Evolutionary conservation across 192 early-diverging fungal genomes (phyloP).

Genomic region (Powellomyces hirtus): DNA sequence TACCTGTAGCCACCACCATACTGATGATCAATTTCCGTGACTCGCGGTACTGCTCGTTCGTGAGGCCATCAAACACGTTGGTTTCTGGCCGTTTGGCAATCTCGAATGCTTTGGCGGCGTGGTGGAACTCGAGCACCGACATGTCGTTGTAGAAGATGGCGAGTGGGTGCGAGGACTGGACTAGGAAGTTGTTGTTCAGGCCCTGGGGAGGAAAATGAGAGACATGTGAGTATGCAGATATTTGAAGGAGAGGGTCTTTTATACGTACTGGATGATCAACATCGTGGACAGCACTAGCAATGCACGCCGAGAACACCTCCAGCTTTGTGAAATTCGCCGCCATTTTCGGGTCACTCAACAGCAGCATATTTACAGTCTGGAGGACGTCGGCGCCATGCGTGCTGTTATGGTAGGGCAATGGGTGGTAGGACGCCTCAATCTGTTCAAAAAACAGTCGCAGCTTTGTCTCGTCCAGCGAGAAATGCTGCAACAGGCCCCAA

Average conservation of each 20-base stretch:
- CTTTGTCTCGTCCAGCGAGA: constrained; percentile 40
- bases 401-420: constrained; percentile 54
- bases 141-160: constrained; percentile 59
- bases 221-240: too few species aligned
- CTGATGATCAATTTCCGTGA: constrained; percentile 51
- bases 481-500: constrained; percentile 44
- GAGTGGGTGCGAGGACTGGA: constrained; percentile 49
- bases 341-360: constrained; percentile 45
- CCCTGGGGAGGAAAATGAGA: constrained; percentile 22
- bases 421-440: constrained; percentile 48
- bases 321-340: constrained; percentile 49
- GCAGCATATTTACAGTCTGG: constrained; percentile 52
- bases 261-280: constrained; percentile 55
- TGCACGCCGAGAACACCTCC: constrained; percentile 48
- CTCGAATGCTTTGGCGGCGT: constrained; percentile 54
- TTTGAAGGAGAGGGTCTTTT: not conserved
- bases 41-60: constrained; percentile 44
- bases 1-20: constrained; percentile 58
- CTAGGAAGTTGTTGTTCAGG: constrained; percentile 56
- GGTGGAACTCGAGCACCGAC: constrained; percentile 59
- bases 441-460: constrained; percentile 40
- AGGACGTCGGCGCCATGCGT: constrained; percentile 60
- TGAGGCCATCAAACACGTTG: constrained; percentile 50
- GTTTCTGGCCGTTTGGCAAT: constrained; percentile 37
- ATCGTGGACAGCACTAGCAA: constrained; percentile 57